phyloP scores from a whole-genome alignment of 768 basidiomycete species.

The Boletus patriciae region DNA sequence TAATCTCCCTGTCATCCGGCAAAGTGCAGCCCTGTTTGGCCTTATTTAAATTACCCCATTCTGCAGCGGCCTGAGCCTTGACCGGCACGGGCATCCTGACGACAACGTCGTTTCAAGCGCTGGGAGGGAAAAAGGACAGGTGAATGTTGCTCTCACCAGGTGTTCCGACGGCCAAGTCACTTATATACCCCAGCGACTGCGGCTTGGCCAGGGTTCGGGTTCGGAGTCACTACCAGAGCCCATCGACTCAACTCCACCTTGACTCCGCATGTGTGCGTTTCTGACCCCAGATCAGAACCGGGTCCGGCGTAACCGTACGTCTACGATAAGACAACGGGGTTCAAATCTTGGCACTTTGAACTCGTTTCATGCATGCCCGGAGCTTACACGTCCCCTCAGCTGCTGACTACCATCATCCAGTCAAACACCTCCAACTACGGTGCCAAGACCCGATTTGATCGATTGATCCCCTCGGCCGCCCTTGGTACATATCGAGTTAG shows the following conservation, averaged over 20 bases:
- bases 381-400: too few species aligned
- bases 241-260: conserved; percentile 16
- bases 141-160: background rate
- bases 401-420: too few species aligned
- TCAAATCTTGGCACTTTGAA: too few species aligned
- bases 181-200: background rate
- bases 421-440: too few species aligned
- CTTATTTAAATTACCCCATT: conserved; percentile 23
- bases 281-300: background rate
- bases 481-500: background rate
- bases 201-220: background rate
- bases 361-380: too few species aligned
- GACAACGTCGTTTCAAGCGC: background rate
- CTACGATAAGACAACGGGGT: too few species aligned
- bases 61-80: conserved; percentile 3
- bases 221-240: background rate
- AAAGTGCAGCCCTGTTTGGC: conserved; percentile 26
- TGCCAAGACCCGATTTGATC: too few species aligned
- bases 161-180: background rate
- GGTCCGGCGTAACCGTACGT: background rate
- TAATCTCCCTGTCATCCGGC: conserved; percentile 17
- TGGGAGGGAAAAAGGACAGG: background rate
- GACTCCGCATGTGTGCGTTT: conserved; percentile 13
- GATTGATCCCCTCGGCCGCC: background rate
- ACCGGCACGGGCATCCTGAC: conserved; percentile 23